phyloP scores from a whole-genome alignment of 2,329 filamentous ascomycete genomes.

The Ciborinia camelliae region DNA sequence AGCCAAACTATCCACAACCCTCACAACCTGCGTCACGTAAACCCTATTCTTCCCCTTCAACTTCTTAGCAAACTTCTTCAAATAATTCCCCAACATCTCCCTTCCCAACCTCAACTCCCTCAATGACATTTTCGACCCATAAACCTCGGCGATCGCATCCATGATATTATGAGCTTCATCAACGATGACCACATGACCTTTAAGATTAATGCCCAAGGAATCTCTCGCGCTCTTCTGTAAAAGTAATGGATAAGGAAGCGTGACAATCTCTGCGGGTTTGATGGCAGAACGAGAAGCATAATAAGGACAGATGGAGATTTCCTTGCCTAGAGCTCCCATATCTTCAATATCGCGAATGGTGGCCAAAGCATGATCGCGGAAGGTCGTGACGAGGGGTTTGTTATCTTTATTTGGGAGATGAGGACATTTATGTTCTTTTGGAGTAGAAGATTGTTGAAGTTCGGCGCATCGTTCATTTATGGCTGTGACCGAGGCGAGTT shows the following conservation, averaged over 20 bases:
- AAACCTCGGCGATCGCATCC: conserved; percentile 85
- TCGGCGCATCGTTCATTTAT: conserved; percentile 95
- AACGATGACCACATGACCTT: conserved; percentile 87
- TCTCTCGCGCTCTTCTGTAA: conserved; percentile 85
- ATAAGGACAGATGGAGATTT: conserved; percentile 84
- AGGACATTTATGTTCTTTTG: conserved; percentile 65
- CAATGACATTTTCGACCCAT: conserved; percentile 74
- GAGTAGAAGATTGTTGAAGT: conserved; percentile 68
- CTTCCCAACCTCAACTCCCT: conserved; percentile 69
- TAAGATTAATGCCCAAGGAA: conserved; percentile 79
- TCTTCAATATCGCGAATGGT: conserved; percentile 93
- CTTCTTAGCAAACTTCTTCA: conserved; percentile 82
- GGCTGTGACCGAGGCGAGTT: conserved; percentile 66
- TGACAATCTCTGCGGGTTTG: conserved; percentile 83
- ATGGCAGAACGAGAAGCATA: conserved; percentile 88
- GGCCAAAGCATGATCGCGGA: conserved; percentile 80
- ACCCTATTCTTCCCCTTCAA: conserved; percentile 88
- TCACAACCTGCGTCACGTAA: conserved; percentile 83
- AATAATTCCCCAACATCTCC: conserved; percentile 74
- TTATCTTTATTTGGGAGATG: conserved; percentile 79
- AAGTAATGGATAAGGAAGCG: conserved; percentile 85
- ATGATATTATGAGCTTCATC: conserved; percentile 98
- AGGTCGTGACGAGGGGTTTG: conserved; percentile 67
- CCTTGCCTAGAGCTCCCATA: conserved; percentile 71
- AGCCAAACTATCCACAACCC: conserved; percentile 75